Evolutionary conservation across 2,329 filamentous ascomycete species (phyloP), one percentile per base, ranked within the genome.

Genomic region (Exutisphaerella laricina): DNA sequence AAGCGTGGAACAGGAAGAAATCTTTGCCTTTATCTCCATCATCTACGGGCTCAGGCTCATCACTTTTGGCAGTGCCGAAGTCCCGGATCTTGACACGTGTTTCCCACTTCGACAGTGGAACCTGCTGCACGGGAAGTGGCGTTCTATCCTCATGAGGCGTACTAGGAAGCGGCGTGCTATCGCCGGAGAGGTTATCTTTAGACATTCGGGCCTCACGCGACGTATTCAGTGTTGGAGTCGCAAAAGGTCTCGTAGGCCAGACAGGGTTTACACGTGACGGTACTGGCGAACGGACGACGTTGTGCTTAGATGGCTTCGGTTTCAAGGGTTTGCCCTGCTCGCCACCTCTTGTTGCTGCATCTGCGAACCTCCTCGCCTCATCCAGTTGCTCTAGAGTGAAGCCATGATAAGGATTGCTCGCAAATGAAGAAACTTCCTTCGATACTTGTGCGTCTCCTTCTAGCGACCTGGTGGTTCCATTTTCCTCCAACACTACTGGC

Each of bases 1-100:
- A 9, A 8, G 37, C 37, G 9, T 39, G 37, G 7, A 22, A 39
- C 16, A 39, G 25, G 37, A 39, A 39, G 14, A 39, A 39, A 12
- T 20, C 12, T 22, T 39, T 28, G 26, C 37, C 37, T 12, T 39
- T 30, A 8, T 20, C 33, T 4, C 20, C 33, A 5, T 35, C 33
- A 4, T 35, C 33, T n/a, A 14, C 9, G 3, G 33, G 33, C 20
- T 35, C 18, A 12, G 33, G 33, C 20, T 35, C 33, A 12, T 12
- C 20, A 16, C 33, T 35, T 13, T 17, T 14, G 4, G 18, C 16
- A 10, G 8, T 20, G n/a, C 33, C 33, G 20, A 35, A 35, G 33
- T 35, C 33, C 9, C 33, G 33, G 12, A 35, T 20, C n/a, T 35
- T 35, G 7, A 35, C 33, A 13, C 17, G 33, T 20, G 18, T 12